Base-by-base conservation (phyloP, 2,329 filamentous ascomycete species). In the Fusarium pseudonygamai region DNA sequence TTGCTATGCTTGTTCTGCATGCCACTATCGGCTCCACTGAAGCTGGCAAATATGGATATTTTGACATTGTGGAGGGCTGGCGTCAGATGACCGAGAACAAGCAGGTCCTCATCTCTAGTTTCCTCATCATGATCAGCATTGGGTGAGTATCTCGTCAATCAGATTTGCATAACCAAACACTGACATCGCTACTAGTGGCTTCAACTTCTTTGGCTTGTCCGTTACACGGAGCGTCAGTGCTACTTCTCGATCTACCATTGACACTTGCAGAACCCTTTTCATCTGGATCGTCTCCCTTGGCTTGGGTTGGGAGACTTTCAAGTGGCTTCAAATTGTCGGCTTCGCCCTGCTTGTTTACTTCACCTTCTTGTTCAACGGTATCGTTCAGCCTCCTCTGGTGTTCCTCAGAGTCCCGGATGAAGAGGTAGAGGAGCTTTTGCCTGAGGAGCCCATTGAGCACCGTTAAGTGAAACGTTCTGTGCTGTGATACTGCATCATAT, bases 171-270 rank as follows among this genome's bases (percentile, higher is more conserved):
- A 7, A 7, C 69, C 60, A 37, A 50, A 59, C 47, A 61, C 75
- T 78, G 65, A 80, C 66, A 11, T 32, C 10, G 32, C 18, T 37
- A 34, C 47, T 37, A 97, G 94, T 72, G 95, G 96, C 60, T 99
- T 98, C 89, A 99, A 99, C 85, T 99, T 97, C 86, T 99, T 99
- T 82, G 96, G 96, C 13, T 89, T 99, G 15, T 96, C 93, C 2
- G 96, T 99, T 14, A 99, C 96, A 2, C 91, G 94, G 68, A 91
- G 85, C 71, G 94, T 99, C 75, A 97, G 93, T 72, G 96, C 96
- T 16, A 99, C 96, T 1, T 94, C 96, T 4, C 91, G 96, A 69
- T 97, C 94, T 37, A 98, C 96, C 37, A 98, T 99, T 78, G 96
- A 99, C 82, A 99, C 96, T 2, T 98, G 95, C 86, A 91, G 96